Conservation (phyloP, 2,329 filamentous ascomycete genomes). For the Emergomyces pasteurianus region DNA sequence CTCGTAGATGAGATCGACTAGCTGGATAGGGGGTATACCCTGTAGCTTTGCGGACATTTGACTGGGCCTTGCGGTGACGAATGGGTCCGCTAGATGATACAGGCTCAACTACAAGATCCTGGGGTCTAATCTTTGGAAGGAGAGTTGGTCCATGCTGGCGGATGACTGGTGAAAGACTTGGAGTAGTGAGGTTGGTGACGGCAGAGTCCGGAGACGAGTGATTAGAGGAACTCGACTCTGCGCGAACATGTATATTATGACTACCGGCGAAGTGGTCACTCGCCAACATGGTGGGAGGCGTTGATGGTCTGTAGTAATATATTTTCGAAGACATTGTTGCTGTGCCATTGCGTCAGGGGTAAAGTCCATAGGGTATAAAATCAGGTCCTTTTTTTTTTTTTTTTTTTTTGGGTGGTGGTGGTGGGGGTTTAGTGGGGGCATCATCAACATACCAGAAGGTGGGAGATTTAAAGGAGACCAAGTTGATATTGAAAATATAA, state of each 20-base stretch:
- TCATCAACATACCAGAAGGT: neutral
- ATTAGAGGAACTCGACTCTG: slow-evolving; percentile 53
- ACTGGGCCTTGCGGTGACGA: slow-evolving; percentile 43
- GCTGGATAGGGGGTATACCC: slow-evolving; percentile 40
- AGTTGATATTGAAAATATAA: neutral
- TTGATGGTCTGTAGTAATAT: slow-evolving; percentile 33
- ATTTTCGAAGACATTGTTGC: slow-evolving; percentile 31
- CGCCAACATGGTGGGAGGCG: slow-evolving; percentile 27
- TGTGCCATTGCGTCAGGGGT: slow-evolving; percentile 3
- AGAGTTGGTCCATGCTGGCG: slow-evolving; percentile 65
- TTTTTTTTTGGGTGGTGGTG: neutral
- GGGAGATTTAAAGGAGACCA: neutral
- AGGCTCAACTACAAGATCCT: slow-evolving; percentile 65
- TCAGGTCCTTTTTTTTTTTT: neutral
- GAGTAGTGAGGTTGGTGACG: slow-evolving; percentile 57
- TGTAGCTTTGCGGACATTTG: slow-evolving; percentile 41
- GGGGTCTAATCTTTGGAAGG: slow-evolving; percentile 72
- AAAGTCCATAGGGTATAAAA: neutral
- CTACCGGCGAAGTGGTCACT: slow-evolving; percentile 23
- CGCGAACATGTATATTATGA: slow-evolving; percentile 41
- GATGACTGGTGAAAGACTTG: slow-evolving; percentile 58
- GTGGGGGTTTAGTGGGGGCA: neutral
- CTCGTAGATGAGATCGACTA: slow-evolving; percentile 31
- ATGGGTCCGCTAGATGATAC: slow-evolving; percentile 40
- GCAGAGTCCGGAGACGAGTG: slow-evolving; percentile 59